Evolutionary conservation across 1,284 basidiomycete species (phyloP).

Genomic region (Naganishia sp.): DNA sequence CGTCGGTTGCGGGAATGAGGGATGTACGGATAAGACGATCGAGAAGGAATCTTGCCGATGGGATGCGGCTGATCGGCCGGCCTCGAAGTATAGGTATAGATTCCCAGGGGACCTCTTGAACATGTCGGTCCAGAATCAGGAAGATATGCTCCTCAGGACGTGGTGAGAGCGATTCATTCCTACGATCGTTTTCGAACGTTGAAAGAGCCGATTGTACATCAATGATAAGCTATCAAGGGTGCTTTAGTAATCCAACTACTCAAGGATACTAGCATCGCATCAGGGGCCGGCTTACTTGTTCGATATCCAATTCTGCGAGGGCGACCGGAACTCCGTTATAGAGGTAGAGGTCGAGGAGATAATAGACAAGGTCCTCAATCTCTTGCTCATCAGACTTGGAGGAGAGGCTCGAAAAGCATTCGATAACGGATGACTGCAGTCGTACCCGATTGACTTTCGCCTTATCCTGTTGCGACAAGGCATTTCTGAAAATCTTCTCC

Average conservation of each 20-base stretch:
- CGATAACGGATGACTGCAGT: constrained; percentile 70
- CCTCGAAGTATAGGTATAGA: constrained; percentile 83
- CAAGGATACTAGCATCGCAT: neutral
- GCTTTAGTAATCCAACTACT: neutral
- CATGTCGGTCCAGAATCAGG: constrained; percentile 85
- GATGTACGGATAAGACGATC: constrained; percentile 64
- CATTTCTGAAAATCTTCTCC: constrained; percentile 71
- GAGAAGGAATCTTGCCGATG: constrained; percentile 80
- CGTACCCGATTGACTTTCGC: constrained; percentile 62
- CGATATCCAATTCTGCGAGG: constrained; percentile 87
- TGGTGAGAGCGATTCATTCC: constrained; percentile 37
- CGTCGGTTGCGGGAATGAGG: too few relatives aligned
- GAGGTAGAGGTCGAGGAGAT: constrained; percentile 89
- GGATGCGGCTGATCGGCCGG: constrained; percentile 84
- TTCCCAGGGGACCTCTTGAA: constrained; percentile 94
- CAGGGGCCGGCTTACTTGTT: constrained; percentile 61
- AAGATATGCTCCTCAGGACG: constrained; percentile 66
- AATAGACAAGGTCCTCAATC: constrained; percentile 91
- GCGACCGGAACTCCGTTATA: constrained; percentile 87
- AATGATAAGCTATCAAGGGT: constrained; percentile 42
- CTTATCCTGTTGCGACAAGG: constrained; percentile 63
- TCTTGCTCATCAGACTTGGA: constrained; percentile 86
- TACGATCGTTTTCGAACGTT: constrained; percentile 61
- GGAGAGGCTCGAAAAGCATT: constrained; percentile 80
- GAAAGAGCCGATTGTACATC: constrained; percentile 61